These are phyloP conservation scores for Malassezia nana DNA, from an alignment of 1,284 basidiomycete species.

Conservation along the genomic window DNA sequence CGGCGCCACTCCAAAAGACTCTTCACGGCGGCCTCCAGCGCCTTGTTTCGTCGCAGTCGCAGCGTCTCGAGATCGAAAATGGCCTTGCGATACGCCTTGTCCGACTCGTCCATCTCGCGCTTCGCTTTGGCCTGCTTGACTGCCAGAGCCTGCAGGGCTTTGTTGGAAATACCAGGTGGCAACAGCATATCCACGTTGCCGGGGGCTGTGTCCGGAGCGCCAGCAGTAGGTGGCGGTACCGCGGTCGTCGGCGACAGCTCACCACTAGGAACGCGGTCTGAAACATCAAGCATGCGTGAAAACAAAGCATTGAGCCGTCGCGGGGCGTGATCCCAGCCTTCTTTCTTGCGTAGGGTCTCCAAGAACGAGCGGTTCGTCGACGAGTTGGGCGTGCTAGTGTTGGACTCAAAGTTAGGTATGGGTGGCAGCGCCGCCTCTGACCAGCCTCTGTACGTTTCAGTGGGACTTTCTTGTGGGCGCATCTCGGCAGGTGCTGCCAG, in stretches of 20 bases:
- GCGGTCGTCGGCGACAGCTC: background rate
- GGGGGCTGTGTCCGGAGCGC: background rate
- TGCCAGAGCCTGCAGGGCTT: constrained; percentile 26
- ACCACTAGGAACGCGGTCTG: background rate
- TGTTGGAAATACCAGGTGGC: constrained; percentile 1
- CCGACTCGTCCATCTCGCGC: constrained; percentile 51
- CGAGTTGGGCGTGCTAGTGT: background rate
- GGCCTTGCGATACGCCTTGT: constrained; percentile 81
- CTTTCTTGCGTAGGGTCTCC: constrained; percentile 35
- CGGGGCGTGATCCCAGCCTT: constrained; percentile 43
- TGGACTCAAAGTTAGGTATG: background rate
- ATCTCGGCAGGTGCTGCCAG: background rate
- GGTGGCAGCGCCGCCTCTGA: background rate
- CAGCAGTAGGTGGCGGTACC: background rate
- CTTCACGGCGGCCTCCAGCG: constrained; percentile 70
- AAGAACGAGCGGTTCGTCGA: constrained; percentile 24
- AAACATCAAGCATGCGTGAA: constrained; percentile 36
- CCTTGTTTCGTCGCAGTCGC: constrained; percentile 64
- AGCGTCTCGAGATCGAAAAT: constrained; percentile 91
- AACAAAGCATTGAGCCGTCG: constrained; percentile 43
- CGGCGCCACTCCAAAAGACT: constrained; percentile 69
- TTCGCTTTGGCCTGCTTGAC: constrained; percentile 35
- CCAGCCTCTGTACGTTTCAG: background rate
- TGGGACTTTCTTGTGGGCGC: background rate
- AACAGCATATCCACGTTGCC: background rate